Evolutionary conservation across 305 asterid genomes (phyloP), one percentile per base, ranked within the genome.

Genomic region (Fraxinus sp.): DNA sequence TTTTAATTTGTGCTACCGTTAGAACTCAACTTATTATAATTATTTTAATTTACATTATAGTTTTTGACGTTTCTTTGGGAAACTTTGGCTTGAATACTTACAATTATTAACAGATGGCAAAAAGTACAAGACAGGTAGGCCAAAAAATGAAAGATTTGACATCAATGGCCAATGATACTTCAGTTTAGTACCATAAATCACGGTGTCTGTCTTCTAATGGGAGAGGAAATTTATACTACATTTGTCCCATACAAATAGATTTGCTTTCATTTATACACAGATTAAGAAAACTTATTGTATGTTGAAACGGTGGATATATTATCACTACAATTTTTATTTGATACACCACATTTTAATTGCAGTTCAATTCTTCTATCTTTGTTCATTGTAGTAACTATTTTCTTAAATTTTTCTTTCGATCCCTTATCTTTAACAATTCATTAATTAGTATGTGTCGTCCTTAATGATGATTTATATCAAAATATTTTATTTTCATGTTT

Each of bases 41-140:
- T 57, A 18, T 18, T 18, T 57, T 57, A 57, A 20, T 18, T 2
- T 57, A 7, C 13, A 57, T 18, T 1, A 57, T 57, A 18, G 28
- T 26, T 57, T 57, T 57, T 18, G 68, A 57, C 10, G 24, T 5
- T 55, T 18, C 66, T 55, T n/a, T 55, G 64, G 20, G 5, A 2
- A 18, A 62, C 30, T 62, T 64, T 5, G 7, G 35, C 35, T 26
- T 26, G 20, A 66, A 66, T 66, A 4, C 73, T 22, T 26, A 11
- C 74, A 66, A 26, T 66, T 4, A 66, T 57, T 66, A 26, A 66
- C n/a, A 26, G 8, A 64, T 64, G 33, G 73, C 33, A 64, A 64
- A 24, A 64, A 66, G 74, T 66, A 66, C 37, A 66, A 66, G 74
- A 26, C 74, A 66, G 74, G 36, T 66, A 66, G 74, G 74, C 37